Evolutionary conservation across 495 filamentous ascomycete genomes (phyloP), one percentile per base, ranked within the genome.

Genomic region (Aspergillus campestris): DNA sequence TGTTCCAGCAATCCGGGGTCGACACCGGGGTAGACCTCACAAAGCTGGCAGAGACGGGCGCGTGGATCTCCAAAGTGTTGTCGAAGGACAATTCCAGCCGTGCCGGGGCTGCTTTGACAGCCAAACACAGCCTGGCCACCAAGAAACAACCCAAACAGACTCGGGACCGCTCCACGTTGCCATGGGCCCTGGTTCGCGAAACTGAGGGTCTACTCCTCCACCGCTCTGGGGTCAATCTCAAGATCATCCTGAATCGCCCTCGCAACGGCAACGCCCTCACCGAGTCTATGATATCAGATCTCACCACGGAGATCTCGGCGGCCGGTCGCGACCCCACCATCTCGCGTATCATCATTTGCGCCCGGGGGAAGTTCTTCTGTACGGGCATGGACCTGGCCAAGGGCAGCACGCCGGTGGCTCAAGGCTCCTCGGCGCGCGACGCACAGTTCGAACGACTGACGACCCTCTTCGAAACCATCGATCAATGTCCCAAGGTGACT

Each of bases 1-100:
- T 68, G 53, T 67, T 74, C 18, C 52, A 71, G 5, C 58, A 58
- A 11, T 59, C 57, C 0, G 69, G 68, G 0, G 51, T 74, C 13
- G 34, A 49, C 4, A 72, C 71, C 0, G 68, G 65, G 0, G 51
- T 74, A 15, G 53, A 72, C 46, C 47, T 72, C 1, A 1, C 48
- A 0, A 52, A 56, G 33, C 42, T 74, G 1, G 55, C 53, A 10
- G 53, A 57, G 8, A 66, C 53, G 1, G 70, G 67, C 0, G 40
- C 42, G 3, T 73, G 70, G 70, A 67, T 73, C 8, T 71, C 65
- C 4, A 15, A 53, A 8, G 42, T 57, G 5, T 51, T 72, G 0
- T 42, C 47, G 6, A 44, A 40, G 13, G 27, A 47, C 7, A 63
- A 64, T 34, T 48, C 44, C 0, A 66, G 64, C 44, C 61, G 65